A percentile compares a stretch with the other conserved stretches of the same genome.
phyloP scores from a whole-genome alignment of 805 yeast genomes.

The Vanderwaltozyma yarrowii region DNA sequence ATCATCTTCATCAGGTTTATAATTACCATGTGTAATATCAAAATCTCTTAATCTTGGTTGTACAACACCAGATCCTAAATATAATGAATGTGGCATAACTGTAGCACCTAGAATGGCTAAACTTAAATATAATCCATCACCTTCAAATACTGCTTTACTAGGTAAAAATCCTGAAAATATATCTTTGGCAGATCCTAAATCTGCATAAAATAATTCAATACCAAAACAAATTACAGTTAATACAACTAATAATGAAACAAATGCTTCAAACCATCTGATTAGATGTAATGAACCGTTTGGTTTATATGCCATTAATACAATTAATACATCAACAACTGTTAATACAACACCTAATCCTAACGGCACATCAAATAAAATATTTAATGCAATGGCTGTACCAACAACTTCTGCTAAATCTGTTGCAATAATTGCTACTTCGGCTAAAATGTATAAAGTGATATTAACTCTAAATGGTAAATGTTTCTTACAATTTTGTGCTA shows the following conservation, averaged over 20 bases:
- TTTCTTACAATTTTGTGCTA: slow-evolving; percentile 77
- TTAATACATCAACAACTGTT: slow-evolving; percentile 76
- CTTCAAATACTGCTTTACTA: slow-evolving; percentile 37
- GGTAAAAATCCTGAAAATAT: slow-evolving; percentile 65
- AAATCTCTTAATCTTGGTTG: slow-evolving; percentile 75
- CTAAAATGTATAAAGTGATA: slow-evolving; percentile 55
- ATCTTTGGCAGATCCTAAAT: slow-evolving; percentile 42
- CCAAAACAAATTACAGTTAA: slow-evolving; percentile 82
- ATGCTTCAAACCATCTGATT: slow-evolving; percentile 69
- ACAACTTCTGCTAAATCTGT: slow-evolving; percentile 96
- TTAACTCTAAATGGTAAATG: slow-evolving; percentile 59
- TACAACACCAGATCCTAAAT: slow-evolving; percentile 80
- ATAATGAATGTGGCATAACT: slow-evolving; percentile 89
- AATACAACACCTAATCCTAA: slow-evolving; percentile 72
- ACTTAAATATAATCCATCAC: slow-evolving; percentile 62
- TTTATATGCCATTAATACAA: slow-evolving; percentile 78
- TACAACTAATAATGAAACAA: slow-evolving; percentile 67
- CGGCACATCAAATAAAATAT: slow-evolving; percentile 73
- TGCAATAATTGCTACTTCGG: slow-evolving; percentile 87
- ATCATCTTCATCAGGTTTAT: slow-evolving; percentile 31
- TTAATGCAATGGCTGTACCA: slow-evolving; percentile 92
- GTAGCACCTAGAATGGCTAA: slow-evolving; percentile 90
- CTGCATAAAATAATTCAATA: slow-evolving; percentile 63
- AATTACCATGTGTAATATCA: slow-evolving; percentile 60
- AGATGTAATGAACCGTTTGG: slow-evolving; percentile 75